phyloP scores from a whole-genome alignment of 352 stramenopile species.

The Phytophthora foliorum region DNA sequence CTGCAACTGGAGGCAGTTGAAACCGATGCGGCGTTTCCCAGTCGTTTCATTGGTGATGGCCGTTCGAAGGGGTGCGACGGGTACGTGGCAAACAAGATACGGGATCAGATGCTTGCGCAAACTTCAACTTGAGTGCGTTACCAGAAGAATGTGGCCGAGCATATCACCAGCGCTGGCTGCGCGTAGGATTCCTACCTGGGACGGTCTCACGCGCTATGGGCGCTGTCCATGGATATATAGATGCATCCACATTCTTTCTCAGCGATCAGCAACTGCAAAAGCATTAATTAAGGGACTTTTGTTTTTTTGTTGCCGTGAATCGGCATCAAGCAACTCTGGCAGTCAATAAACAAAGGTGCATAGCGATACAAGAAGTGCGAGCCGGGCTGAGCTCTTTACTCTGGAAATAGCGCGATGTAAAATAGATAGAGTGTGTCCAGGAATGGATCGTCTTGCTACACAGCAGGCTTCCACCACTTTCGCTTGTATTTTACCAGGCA shows the following conservation, averaged over 20 bases:
- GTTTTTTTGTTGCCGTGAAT: too few species aligned
- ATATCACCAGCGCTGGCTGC: too few species aligned
- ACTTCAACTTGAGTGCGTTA: slow-evolving; percentile 9
- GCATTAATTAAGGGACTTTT: too few species aligned
- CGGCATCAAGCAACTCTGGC: too few species aligned
- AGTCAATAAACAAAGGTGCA: too few species aligned
- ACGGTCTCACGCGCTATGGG: too few species aligned
- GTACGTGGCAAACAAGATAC: slow-evolving; percentile 29
- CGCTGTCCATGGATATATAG: too few species aligned
- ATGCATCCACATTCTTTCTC: too few species aligned
- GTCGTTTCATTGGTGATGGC: slow-evolving; percentile 31
- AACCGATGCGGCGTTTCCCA: slow-evolving; percentile 27
- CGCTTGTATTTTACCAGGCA: slow-evolving; percentile 12
- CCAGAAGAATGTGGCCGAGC: background rate
- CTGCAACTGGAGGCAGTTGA: slow-evolving; percentile 20
- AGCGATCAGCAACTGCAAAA: too few species aligned
- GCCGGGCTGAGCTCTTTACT: too few species aligned
- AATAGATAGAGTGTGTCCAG: slow-evolving; percentile 9
- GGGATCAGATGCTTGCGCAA: slow-evolving; percentile 10
- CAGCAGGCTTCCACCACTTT: slow-evolving; percentile 4
- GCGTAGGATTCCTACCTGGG: too few species aligned
- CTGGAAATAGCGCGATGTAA: slow-evolving; percentile 1
- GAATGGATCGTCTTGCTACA: slow-evolving; percentile 3
- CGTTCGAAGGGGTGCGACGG: slow-evolving; percentile 26
- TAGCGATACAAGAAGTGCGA: background rate